Percentiles rank a stretch among this genome's conserved stretches.
phyloP scores from a whole-genome alignment of 768 basidiomycete genomes.

The Trametes punicea region DNA sequence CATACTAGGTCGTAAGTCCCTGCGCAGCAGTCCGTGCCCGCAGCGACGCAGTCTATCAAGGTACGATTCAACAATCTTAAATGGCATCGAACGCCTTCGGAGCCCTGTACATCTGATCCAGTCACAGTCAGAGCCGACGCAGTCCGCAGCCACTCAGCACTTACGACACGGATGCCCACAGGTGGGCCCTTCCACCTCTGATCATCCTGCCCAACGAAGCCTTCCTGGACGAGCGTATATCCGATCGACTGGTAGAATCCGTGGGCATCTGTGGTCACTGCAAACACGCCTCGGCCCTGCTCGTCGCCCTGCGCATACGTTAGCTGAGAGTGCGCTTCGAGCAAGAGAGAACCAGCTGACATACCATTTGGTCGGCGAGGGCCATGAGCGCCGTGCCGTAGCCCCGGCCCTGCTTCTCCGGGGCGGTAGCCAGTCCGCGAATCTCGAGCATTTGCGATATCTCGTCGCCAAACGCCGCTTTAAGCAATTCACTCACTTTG shows the following conservation, averaged over 20 bases:
- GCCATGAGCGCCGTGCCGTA: slow-evolving; percentile 11
- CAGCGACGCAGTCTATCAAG: no score
- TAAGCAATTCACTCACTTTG: not conserved
- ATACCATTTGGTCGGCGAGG: slow-evolving; percentile 4
- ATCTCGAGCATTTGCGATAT: slow-evolving; percentile 1
- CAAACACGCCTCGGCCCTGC: slow-evolving; percentile 2
- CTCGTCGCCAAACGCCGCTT: slow-evolving; percentile 2
- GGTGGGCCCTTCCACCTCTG: slow-evolving; percentile 13
- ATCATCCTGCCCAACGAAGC: slow-evolving; percentile 7
- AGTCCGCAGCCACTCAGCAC: not conserved
- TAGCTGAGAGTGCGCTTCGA: no score
- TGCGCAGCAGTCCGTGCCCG: no score
- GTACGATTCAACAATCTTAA: no score
- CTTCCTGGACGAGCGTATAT: not conserved
- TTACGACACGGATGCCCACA: slow-evolving; percentile 10
- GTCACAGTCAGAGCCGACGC: not conserved
- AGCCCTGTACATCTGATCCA: not conserved
- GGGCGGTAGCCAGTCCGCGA: not conserved
- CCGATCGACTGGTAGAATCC: slow-evolving; percentile 15
- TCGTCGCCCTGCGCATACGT: slow-evolving; percentile 3
- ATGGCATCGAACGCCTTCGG: no score
- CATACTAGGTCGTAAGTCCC: no score
- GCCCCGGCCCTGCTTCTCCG: slow-evolving; percentile 11
- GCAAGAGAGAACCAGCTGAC: not conserved
- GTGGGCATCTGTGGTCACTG: slow-evolving; percentile 11